Conservation (phyloP, 2,329 filamentous ascomycete species). For the Ophiostoma ips region DNA sequence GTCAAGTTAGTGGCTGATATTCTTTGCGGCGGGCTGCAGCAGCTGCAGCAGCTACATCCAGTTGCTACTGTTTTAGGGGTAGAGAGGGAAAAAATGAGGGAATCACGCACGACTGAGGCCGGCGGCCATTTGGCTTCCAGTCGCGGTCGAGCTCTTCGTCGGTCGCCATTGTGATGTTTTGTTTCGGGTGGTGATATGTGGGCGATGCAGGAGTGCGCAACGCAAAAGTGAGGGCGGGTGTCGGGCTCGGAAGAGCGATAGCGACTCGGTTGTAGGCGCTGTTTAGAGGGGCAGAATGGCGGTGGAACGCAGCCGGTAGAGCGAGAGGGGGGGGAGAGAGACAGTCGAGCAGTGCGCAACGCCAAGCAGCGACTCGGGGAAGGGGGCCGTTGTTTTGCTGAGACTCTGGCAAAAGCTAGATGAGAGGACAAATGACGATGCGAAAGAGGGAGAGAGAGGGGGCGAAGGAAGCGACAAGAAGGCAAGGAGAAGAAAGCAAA, state of each 20-base stretch:
- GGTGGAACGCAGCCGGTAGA: neutral
- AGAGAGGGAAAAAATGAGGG: neutral
- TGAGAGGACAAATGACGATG: neutral
- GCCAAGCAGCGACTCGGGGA: neutral
- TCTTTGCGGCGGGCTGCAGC: too few species aligned
- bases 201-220: neutral
- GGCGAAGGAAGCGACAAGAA: neutral
- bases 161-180: constrained; percentile 25
- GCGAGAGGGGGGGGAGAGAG: neutral
- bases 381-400: too few species aligned
- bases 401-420: neutral
- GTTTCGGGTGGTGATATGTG: neutral
- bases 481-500: neutral
- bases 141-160: constrained; percentile 61
- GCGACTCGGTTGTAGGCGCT: too few species aligned
- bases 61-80: too few species aligned
- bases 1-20: neutral
- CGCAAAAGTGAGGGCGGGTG: neutral
- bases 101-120: constrained; percentile 69
- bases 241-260: neutral
- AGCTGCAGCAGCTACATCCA: too few species aligned
- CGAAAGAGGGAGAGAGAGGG: neutral
- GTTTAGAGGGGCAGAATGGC: neutral
- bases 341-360: too few species aligned
- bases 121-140: constrained; percentile 65